Conservation (phyloP, 768 basidiomycete genomes). For the Nidularia sp. region DNA sequence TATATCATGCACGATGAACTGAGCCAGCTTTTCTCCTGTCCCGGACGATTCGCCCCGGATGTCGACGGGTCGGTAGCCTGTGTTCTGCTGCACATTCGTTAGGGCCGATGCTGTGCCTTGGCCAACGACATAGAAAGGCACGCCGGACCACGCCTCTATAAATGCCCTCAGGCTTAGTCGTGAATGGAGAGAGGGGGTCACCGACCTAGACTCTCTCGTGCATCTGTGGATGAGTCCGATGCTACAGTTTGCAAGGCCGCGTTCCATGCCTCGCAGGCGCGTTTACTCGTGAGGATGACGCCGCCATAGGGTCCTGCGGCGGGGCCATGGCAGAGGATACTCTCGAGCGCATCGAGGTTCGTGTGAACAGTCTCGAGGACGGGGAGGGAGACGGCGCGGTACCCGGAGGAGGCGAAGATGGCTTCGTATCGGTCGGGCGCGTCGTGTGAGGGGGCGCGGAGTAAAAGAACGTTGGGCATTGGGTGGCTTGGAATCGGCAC, state of each 20-base stretch:
- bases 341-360: constrained; percentile 41
- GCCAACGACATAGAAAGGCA: constrained; percentile 82
- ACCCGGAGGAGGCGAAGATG: constrained; percentile 42
- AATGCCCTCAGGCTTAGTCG: constrained; percentile 1
- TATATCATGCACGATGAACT: constrained; percentile 48
- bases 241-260: constrained; percentile 24
- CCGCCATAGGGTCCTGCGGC: constrained; percentile 33
- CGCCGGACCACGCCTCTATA: constrained; percentile 43
- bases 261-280: constrained; percentile 73
- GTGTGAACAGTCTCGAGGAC: constrained; percentile 65
- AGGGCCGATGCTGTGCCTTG: constrained; percentile 54
- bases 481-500: background rate
- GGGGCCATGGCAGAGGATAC: constrained; percentile 37
- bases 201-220: constrained; percentile 11
- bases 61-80: constrained; percentile 8
- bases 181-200: background rate
- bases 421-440: constrained; percentile 58
- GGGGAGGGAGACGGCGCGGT: constrained; percentile 55
- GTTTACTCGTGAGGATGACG: constrained; percentile 75
- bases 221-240: background rate
- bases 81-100: constrained; percentile 18
- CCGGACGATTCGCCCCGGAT: constrained; percentile 53
- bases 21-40: constrained; percentile 62
- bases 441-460: constrained; percentile 33
- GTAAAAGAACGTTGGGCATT: constrained; percentile 38